These are phyloP conservation scores for Penicillium waksmanii DNA, from an alignment of 495 filamentous ascomycete genomes.

Conservation along the genomic window DNA sequence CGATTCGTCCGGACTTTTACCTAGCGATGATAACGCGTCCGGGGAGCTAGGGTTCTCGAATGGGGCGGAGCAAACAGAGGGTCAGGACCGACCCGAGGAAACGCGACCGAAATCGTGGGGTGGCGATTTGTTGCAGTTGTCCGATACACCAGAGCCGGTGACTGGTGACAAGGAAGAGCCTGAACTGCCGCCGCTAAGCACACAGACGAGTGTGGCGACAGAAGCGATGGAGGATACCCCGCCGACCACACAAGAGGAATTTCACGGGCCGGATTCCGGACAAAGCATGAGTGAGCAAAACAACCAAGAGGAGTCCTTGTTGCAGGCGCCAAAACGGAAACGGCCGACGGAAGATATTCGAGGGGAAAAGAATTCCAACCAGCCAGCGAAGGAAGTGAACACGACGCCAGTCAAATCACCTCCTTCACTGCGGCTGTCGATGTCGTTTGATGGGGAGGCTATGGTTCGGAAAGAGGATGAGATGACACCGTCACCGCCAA, in stretches of 20 bases:
- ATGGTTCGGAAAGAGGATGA: slow-evolving; percentile 70
- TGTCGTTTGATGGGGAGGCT: slow-evolving; percentile 83
- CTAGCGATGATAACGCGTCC: slow-evolving; percentile 47
- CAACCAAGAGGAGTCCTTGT: slow-evolving; percentile 25
- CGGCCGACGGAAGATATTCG: slow-evolving; percentile 40
- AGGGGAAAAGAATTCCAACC: slow-evolving; percentile 16
- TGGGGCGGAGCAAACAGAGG: slow-evolving; percentile 36
- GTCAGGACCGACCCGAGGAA: slow-evolving; percentile 23
- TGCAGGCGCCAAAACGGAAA: slow-evolving; percentile 41
- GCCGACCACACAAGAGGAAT: slow-evolving; percentile 28
- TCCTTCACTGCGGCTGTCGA: slow-evolving; percentile 60
- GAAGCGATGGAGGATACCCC: slow-evolving; percentile 38
- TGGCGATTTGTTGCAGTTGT: slow-evolving; percentile 32
- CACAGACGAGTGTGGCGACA: slow-evolving; percentile 45
- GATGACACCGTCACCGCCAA: slow-evolving; percentile 72
- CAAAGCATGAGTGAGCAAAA: slow-evolving; percentile 17
- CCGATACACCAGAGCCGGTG: slow-evolving; percentile 37
- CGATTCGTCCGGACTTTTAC: slow-evolving; percentile 56
- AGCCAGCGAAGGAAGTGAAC: slow-evolving; percentile 20
- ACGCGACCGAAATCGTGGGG: slow-evolving; percentile 30
- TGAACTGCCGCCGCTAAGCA: slow-evolving; percentile 32
- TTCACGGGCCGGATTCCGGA: slow-evolving; percentile 18
- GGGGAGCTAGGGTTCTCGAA: slow-evolving; percentile 40
- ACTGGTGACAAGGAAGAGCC: slow-evolving; percentile 33
- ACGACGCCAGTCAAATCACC: slow-evolving; percentile 41